Conservation (phyloP, 495 filamentous ascomycete genomes). For the Aspergillus nidulans region DNA sequence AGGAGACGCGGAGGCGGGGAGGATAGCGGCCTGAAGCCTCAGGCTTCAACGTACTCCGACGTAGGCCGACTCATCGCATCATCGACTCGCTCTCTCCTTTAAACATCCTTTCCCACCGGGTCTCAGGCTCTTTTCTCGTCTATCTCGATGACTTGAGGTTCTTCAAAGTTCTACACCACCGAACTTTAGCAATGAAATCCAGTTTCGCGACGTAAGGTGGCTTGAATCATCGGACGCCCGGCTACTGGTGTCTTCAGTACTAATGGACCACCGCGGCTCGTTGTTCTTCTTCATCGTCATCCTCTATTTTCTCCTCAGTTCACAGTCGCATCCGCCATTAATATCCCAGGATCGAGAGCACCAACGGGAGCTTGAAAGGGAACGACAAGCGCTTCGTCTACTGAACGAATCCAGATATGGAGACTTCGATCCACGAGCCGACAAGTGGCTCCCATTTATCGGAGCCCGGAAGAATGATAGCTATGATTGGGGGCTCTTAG, state of each 20-base stretch:
- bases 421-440: slow-evolving; percentile 58
- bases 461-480: slow-evolving; percentile 69
- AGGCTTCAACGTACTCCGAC: slow-evolving; percentile 26
- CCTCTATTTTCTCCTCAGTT: slow-evolving; percentile 47
- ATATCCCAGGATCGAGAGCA: slow-evolving; percentile 44
- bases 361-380: slow-evolving; percentile 39
- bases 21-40: slow-evolving; percentile 8
- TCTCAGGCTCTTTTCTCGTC: not conserved
- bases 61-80: slow-evolving; percentile 30
- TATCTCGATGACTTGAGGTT: not conserved
- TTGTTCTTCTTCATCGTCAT: slow-evolving; percentile 47
- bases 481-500: slow-evolving; percentile 66
- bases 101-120: not conserved
- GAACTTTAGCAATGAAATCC: slow-evolving; percentile 18
- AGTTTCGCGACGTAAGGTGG: slow-evolving; percentile 6
- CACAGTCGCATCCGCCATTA: slow-evolving; percentile 41
- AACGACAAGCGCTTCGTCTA: slow-evolving; percentile 57
- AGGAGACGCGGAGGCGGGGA: slow-evolving; percentile 11
- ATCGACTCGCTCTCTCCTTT: slow-evolving; percentile 27
- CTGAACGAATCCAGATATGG: slow-evolving; percentile 71
- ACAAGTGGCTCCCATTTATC: slow-evolving; percentile 68
- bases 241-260: slow-evolving; percentile 24
- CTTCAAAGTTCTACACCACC: not conserved
- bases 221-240: slow-evolving; percentile 24
- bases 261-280: slow-evolving; percentile 48